Base-by-base conservation (phyloP, 1,284 basidiomycete species). In the Polyporus tsugae region DNA sequence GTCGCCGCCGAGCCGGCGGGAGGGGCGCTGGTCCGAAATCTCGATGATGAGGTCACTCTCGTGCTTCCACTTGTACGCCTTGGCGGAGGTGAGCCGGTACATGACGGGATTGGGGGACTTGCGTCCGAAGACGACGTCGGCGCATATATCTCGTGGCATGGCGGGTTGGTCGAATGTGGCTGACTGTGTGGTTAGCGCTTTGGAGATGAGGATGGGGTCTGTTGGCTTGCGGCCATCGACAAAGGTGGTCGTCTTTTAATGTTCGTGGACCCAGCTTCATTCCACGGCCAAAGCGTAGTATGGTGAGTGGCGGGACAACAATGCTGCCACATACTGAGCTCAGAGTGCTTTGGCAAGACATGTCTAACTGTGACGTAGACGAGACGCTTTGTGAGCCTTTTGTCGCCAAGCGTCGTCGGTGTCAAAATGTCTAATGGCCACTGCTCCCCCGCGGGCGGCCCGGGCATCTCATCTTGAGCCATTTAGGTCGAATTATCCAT, bases 41-140 rank as follows among this genome's bases (percentile, higher is more conserved):
- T 63, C 57, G 49, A 67, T 55, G 58, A 73, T 53, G 55, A 73
- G 38, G 65, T 75, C 57, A 42, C 64, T 66, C 11, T 66, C 38
- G 64, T 68, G 57, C 35, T 38, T 29, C 19, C 38, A 49, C 13
- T 55, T 7, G 59, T 59, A 46, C 11, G 22, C 63, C n/a, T 63
- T 57, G 36, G 60, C 53, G 11, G 64, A 60, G 36, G 53, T 42
- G 36, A 75, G 68, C 41, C 70, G 65, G 42, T 70, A 72, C 62
- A 70, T 70, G 25, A 46, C 44, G 22, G 66, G 58, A 19, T 71
- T 42, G 19, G 22, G 29, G 13, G 65, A 68, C 0, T 61, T 39
- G n/a, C 66, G 72, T 25, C 69, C 71, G 57, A 73, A 72, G 53
- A 64, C 62, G 4, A 74, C 52, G 60, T 74, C 71, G 60, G 67